These are phyloP conservation scores for Hortiboletus flavorubellus DNA, from an alignment of 768 basidiomycete species.

Conservation along the genomic window DNA sequence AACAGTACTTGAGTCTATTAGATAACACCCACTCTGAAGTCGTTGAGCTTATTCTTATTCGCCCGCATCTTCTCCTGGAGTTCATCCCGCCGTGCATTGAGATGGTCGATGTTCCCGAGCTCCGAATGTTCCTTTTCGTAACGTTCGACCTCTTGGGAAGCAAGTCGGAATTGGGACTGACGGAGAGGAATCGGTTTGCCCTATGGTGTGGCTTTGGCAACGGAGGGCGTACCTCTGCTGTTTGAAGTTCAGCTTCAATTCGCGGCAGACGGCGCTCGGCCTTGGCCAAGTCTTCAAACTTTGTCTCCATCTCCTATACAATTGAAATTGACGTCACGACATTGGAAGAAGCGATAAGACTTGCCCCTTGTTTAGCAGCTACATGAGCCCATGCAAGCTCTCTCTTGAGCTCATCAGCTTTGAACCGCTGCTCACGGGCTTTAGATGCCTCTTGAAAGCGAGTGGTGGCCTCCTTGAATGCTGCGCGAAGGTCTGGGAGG, in stretches of 20 bases:
- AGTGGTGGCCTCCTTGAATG: slow-evolving; percentile 51
- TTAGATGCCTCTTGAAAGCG: slow-evolving; percentile 73
- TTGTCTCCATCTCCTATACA: slow-evolving; percentile 41
- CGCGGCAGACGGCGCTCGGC: slow-evolving; percentile 37
- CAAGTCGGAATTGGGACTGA: slow-evolving; percentile 34
- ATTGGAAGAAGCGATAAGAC: slow-evolving; percentile 17
- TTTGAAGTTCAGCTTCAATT: slow-evolving; percentile 37
- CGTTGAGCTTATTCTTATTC: slow-evolving; percentile 43
- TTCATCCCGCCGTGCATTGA: slow-evolving; percentile 37
- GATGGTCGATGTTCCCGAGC: slow-evolving; percentile 46
- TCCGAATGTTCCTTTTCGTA: slow-evolving; percentile 39
- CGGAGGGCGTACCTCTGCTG: slow-evolving; percentile 34
- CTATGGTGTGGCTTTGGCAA: slow-evolving; percentile 1
- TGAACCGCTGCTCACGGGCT: slow-evolving; percentile 66
- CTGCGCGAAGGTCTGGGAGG: slow-evolving; percentile 69
- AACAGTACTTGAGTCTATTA: neutral
- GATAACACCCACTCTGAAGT: slow-evolving; percentile 41
- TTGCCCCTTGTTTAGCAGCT: slow-evolving; percentile 59
- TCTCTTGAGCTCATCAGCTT: slow-evolving; percentile 66
- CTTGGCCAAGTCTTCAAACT: slow-evolving; percentile 41
- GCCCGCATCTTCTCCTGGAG: slow-evolving; percentile 40
- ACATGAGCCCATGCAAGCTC: slow-evolving; percentile 91
- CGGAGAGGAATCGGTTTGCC: neutral
- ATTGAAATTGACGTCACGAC: neutral
- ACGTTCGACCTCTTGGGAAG: slow-evolving; percentile 35